A percentile compares a stretch with the other conserved stretches of the same genome.
These are phyloP conservation scores for Spongospora subterranea DNA, from an alignment of 208 protist species.

Conservation along the genomic window DNA sequence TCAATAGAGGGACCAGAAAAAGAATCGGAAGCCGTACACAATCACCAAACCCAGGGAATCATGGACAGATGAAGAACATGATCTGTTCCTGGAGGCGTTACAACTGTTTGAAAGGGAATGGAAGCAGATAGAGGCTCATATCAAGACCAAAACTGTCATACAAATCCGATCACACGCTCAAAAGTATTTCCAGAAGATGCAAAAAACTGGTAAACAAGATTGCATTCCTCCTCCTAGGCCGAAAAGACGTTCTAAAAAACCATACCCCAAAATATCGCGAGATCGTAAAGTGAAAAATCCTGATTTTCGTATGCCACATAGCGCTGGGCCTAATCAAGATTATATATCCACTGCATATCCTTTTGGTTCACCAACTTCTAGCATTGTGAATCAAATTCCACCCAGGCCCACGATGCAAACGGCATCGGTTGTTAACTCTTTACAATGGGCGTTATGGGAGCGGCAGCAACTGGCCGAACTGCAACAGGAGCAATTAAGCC, in stretches of 20 bases:
- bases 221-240: conserved; percentile 64
- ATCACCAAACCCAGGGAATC: conserved; percentile 62
- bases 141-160: conserved; percentile 65
- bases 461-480: conserved; percentile 56
- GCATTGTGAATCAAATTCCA: conserved; percentile 39
- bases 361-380: not conserved
- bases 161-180: conserved; percentile 64
- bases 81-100: conserved; percentile 60
- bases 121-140: conserved; percentile 63
- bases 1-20: conserved; percentile 53
- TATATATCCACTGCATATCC: conserved; percentile 8
- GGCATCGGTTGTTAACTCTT: not conserved
- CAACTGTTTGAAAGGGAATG: conserved; percentile 65
- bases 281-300: not conserved
- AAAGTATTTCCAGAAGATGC: conserved; percentile 67
- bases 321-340: not conserved
- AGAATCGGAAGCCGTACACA: conserved; percentile 63
- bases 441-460: conserved; percentile 56
- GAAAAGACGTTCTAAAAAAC: conserved; percentile 61
- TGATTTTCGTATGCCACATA: not conserved
- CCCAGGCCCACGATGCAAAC: not conserved
- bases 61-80: conserved; percentile 63
- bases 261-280: conserved; percentile 49
- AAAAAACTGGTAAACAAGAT: conserved; percentile 64
- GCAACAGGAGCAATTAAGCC: conserved; percentile 57